A percentile compares a stretch with the other conserved stretches of the same genome.
phyloP scores from a whole-genome alignment of 495 filamentous ascomycete species.

The Trichoderma orchidacearum region DNA sequence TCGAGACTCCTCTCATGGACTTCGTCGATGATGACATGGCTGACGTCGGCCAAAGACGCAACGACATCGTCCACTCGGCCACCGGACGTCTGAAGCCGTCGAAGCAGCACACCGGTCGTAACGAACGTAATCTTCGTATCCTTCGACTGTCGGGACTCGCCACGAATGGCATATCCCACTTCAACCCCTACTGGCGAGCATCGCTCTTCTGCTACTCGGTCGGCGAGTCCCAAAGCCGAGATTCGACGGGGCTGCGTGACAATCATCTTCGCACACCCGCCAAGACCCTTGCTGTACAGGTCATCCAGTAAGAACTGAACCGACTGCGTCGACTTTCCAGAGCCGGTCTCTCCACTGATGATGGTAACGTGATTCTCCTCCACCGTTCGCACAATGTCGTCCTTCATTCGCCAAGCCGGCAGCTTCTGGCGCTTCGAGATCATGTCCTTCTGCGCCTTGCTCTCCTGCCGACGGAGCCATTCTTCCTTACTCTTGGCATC shows the following conservation, averaged over 20 bases:
- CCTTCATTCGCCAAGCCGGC: constrained; percentile 77
- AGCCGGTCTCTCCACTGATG: constrained; percentile 92
- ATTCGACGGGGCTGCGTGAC: constrained; percentile 94
- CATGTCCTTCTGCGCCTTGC: constrained; percentile 55
- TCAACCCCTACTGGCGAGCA: constrained; percentile 73
- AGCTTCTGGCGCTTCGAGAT: constrained; percentile 51
- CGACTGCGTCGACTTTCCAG: constrained; percentile 91
- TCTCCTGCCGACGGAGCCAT: constrained; percentile 29
- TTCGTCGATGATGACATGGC: constrained; percentile 92
- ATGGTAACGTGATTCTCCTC: constrained; percentile 74
- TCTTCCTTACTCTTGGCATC: constrained; percentile 27
- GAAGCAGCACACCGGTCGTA: constrained; percentile 88
- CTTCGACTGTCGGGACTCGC: constrained; percentile 55
- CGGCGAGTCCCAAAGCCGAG: constrained; percentile 84
- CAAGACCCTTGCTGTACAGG: constrained; percentile 62
- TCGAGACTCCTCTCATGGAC: constrained; percentile 94
- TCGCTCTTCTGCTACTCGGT: constrained; percentile 86
- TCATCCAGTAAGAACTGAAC: constrained; percentile 95
- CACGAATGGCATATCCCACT: constrained; percentile 88
- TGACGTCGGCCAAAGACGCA: constrained; percentile 71
- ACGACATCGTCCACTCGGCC: constrained; percentile 63
- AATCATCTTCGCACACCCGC: constrained; percentile 74
- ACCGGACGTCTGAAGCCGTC: constrained; percentile 77
- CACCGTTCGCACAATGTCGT: constrained; percentile 61
- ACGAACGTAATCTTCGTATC: constrained; percentile 88